Conservation (phyloP, 805 yeast species). For the Saccharomycopsis babjevae region DNA sequence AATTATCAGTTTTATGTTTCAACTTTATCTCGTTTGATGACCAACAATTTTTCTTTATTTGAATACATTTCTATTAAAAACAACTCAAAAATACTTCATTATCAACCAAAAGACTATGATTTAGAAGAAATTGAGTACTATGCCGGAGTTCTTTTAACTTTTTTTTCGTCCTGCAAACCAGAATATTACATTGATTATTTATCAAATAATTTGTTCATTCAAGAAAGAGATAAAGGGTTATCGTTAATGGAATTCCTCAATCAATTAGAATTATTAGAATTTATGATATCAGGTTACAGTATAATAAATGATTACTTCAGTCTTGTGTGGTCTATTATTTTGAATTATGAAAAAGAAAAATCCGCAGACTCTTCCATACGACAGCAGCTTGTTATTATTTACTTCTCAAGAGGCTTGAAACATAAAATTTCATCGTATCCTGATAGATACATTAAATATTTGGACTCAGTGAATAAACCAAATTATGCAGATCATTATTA, state of each 20-base stretch:
- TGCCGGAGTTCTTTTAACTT: slow-evolving; percentile 3
- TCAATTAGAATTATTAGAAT: neutral
- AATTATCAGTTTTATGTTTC: neutral
- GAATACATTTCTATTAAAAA: neutral
- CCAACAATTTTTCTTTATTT: neutral
- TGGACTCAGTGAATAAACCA: neutral
- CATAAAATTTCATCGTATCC: slow-evolving; percentile 4
- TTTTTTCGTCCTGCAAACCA: slow-evolving; percentile 5
- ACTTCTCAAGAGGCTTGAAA: slow-evolving; percentile 3
- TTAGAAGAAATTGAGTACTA: slow-evolving; percentile 1
- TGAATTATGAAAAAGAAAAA: neutral
- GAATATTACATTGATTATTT: neutral
- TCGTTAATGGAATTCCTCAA: neutral
- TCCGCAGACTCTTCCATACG: neutral
- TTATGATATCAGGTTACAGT: neutral
- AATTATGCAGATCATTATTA: neutral
- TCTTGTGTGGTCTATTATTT: neutral
- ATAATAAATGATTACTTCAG: neutral
- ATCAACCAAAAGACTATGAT: neutral
- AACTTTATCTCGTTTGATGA: neutral
- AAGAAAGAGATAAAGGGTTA: neutral
- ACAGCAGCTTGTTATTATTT: slow-evolving; percentile 4
- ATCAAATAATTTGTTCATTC: neutral
- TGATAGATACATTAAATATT: neutral
- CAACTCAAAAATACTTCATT: neutral